Percentiles rank a stretch among this genome's conserved stretches.
phyloP scores from a whole-genome alignment of 805 yeast genomes.

The Ogataea methanolica region DNA sequence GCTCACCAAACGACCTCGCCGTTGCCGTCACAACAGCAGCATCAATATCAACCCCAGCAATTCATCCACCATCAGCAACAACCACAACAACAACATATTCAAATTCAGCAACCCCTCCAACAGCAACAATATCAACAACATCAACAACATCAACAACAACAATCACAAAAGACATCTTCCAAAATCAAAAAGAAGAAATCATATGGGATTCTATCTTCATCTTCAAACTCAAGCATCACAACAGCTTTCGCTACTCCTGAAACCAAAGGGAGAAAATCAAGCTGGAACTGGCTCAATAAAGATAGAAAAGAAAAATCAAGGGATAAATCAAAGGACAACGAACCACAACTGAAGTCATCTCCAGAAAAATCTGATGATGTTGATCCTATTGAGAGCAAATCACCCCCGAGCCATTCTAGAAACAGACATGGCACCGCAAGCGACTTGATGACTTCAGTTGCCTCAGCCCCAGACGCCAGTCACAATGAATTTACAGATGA shows the following conservation, averaged over 20 bases:
- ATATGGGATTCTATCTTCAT: conserved; percentile 2
- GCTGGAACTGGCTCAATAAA: conserved; percentile 12
- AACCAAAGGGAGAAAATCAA: conserved; percentile 5
- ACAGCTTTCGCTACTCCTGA: neutral
- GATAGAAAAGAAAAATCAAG: conserved; percentile 2
- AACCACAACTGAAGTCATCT: too few species aligned
- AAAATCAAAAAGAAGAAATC: conserved; percentile 7
- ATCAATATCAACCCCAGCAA: conserved; percentile 3
- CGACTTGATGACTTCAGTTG: neutral
- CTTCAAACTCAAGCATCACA: neutral
- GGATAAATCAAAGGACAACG: conserved; percentile 5
- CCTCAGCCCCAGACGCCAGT: neutral
- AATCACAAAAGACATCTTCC: conserved; percentile 3
- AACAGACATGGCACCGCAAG: conserved; percentile 26
- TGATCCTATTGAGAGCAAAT: conserved; percentile 2
- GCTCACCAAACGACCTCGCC: neutral
- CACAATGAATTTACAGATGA: neutral
- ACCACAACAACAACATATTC: conserved; percentile 2
- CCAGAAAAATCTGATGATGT: too few species aligned
- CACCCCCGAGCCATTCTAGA: conserved; percentile 22
- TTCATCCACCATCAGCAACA: conserved; percentile 17
- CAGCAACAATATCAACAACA: neutral
- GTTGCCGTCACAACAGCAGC: conserved; percentile 3
- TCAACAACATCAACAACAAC: neutral
- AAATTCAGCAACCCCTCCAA: conserved; percentile 3